Percentiles rank a stretch among this genome's conserved stretches.
Evolutionary conservation across 129 eudicot species (phyloP).

Genomic region (Chrysanthemum lavandulifolium): DNA sequence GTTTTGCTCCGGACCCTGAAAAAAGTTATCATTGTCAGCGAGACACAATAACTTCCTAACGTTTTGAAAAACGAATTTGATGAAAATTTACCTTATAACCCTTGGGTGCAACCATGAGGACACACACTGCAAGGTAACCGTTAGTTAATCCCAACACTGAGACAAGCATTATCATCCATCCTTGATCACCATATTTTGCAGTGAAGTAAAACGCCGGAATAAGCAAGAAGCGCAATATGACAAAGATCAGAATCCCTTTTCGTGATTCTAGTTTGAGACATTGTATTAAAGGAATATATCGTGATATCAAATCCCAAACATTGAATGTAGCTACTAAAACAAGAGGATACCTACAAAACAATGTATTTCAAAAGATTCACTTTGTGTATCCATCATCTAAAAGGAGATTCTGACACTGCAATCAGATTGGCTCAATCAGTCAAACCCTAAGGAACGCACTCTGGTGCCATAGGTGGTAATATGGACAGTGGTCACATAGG

Average conservation of each 20-base stretch:
- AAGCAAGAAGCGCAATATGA: slow-evolving; percentile 50
- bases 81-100: slow-evolving; percentile 68
- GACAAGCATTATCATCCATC: slow-evolving; percentile 60
- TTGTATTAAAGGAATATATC: slow-evolving; percentile 56
- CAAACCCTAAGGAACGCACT: neutral
- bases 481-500: no score
- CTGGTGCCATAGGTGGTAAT: no score
- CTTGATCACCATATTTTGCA: slow-evolving; percentile 65
- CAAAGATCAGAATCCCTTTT: slow-evolving; percentile 42
- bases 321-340: slow-evolving; percentile 73
- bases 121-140: slow-evolving; percentile 68
- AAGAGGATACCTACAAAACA: slow-evolving; percentile 56
- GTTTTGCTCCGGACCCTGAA: slow-evolving; percentile 81
- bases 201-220: slow-evolving; percentile 74
- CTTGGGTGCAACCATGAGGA: slow-evolving; percentile 59
- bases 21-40: neutral
- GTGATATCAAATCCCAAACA: slow-evolving; percentile 52
- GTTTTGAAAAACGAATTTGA: neutral
- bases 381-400: no score
- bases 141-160: slow-evolving; percentile 61
- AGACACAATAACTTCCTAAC: no score
- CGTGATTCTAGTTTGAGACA: slow-evolving; percentile 49
- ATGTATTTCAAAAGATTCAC: neutral
- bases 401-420: no score
- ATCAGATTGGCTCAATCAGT: neutral